These are phyloP conservation scores for Grammothele lineata DNA, from an alignment of 768 basidiomycete genomes.

Conservation along the genomic window DNA sequence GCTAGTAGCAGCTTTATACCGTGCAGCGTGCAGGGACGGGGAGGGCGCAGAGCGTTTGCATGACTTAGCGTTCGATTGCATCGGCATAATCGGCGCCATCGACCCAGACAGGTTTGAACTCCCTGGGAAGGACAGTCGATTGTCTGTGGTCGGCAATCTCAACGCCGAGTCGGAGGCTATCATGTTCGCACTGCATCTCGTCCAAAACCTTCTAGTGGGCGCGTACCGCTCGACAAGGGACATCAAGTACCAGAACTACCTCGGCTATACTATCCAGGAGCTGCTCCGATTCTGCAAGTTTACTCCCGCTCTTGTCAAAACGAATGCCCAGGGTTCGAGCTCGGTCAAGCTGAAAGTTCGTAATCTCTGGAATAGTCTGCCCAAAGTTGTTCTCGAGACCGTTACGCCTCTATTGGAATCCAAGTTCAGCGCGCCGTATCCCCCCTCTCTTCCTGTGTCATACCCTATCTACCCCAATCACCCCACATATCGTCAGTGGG, in stretches of 20 bases:
- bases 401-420: constrained; percentile 79
- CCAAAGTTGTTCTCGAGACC: constrained; percentile 81
- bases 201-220: constrained; percentile 79
- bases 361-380: constrained; percentile 73
- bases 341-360: constrained; percentile 63
- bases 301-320: constrained; percentile 63
- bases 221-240: constrained; percentile 94
- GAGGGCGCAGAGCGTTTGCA: constrained; percentile 68
- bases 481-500: constrained; percentile 92
- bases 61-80: constrained; percentile 78
- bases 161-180: constrained; percentile 71
- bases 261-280: constrained; percentile 92
- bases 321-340: constrained; percentile 34
- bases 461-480: constrained; percentile 76
- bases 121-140: constrained; percentile 48
- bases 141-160: constrained; percentile 80
- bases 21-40: constrained; percentile 72
- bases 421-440: constrained; percentile 41
- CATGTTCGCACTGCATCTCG: constrained; percentile 80
- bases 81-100: constrained; percentile 88
- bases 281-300: constrained; percentile 85
- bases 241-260: constrained; percentile 82
- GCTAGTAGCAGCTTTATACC: constrained; percentile 61
- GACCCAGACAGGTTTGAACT: constrained; percentile 92
- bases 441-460: constrained; percentile 5